Conservation (phyloP, 768 basidiomycete genomes). For the Psilocybe tampanensis region DNA sequence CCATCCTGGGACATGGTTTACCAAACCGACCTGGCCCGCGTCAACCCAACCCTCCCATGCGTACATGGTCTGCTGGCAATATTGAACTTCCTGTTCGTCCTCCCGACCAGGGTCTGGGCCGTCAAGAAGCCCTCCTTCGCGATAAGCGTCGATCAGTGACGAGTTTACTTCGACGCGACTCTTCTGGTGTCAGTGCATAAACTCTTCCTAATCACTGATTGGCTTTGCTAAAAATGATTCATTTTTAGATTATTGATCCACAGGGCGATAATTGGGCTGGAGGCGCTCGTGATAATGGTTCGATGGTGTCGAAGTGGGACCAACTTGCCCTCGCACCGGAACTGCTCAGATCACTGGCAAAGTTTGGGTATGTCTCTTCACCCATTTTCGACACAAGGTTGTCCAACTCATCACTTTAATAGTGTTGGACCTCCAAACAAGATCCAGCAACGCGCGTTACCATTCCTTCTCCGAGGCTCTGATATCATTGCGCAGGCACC, state of each 20-base stretch:
- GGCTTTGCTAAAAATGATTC: background rate
- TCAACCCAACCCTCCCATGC: constrained; percentile 68
- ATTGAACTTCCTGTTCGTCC: constrained; percentile 72
- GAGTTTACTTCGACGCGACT: constrained; percentile 72
- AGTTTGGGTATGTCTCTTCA: constrained; percentile 79
- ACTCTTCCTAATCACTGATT: background rate
- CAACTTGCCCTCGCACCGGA: constrained; percentile 86
- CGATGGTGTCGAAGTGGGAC: constrained; percentile 94
- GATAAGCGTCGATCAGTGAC: constrained; percentile 81
- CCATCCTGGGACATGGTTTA: constrained; percentile 58
- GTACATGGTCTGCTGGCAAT: constrained; percentile 85
- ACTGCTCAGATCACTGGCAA: constrained; percentile 82
- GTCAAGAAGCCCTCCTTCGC: constrained; percentile 45
- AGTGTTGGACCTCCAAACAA: constrained; percentile 98
- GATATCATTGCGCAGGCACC: constrained; percentile 99
- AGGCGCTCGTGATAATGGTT: constrained; percentile 69
- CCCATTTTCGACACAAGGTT: constrained; percentile 10
- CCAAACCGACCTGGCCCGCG: constrained; percentile 63
- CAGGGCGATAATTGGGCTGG: constrained; percentile 58
- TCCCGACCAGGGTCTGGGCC: constrained; percentile 44
- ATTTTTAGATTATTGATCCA: constrained; percentile 51
- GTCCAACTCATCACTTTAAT: constrained; percentile 1
- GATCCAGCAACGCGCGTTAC: constrained; percentile 95
- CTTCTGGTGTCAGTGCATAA: constrained; percentile 60
- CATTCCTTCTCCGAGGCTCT: constrained; percentile 89